These are phyloP conservation scores for Penicillium brasilianum DNA, from an alignment of 2,329 filamentous ascomycete species.

Conservation along the genomic window DNA sequence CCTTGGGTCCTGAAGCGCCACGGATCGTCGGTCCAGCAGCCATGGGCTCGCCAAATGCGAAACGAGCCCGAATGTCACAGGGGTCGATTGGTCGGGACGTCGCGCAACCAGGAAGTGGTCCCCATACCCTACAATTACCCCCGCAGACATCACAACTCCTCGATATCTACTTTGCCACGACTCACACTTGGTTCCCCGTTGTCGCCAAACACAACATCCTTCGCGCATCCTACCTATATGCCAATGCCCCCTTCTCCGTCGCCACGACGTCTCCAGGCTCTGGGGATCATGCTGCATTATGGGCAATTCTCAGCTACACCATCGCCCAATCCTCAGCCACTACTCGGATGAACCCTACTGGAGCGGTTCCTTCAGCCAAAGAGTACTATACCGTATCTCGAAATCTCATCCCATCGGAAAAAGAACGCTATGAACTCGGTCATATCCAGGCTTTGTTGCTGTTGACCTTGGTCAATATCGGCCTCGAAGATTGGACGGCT, in stretches of 20 bases:
- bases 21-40: constrained; percentile 37
- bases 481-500: constrained; percentile 51
- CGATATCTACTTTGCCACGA: constrained; percentile 63
- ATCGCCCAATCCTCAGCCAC: constrained; percentile 38
- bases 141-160: constrained; percentile 57
- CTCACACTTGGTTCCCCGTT: constrained; percentile 65
- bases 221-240: constrained; percentile 61
- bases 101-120: constrained; percentile 12
- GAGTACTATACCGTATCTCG: constrained; percentile 45
- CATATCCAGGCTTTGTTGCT: constrained; percentile 53
- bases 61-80: constrained; percentile 36
- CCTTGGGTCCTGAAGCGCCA: constrained; percentile 37
- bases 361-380: constrained; percentile 34
- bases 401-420: constrained; percentile 46
- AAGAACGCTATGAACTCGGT: constrained; percentile 46
- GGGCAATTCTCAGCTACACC: constrained; percentile 52
- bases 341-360: constrained; percentile 22
- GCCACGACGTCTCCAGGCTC: constrained; percentile 38
- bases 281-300: constrained; percentile 50
- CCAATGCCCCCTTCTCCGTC: constrained; percentile 46
- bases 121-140: constrained; percentile 48
- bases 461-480: constrained; percentile 57
- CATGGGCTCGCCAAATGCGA: constrained; percentile 28
- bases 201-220: constrained; percentile 62
- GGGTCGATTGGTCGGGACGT: constrained; percentile 19